These are phyloP conservation scores for Fusarium sp. DNA, from an alignment of 2,329 filamentous ascomycete genomes.

Conservation along the genomic window DNA sequence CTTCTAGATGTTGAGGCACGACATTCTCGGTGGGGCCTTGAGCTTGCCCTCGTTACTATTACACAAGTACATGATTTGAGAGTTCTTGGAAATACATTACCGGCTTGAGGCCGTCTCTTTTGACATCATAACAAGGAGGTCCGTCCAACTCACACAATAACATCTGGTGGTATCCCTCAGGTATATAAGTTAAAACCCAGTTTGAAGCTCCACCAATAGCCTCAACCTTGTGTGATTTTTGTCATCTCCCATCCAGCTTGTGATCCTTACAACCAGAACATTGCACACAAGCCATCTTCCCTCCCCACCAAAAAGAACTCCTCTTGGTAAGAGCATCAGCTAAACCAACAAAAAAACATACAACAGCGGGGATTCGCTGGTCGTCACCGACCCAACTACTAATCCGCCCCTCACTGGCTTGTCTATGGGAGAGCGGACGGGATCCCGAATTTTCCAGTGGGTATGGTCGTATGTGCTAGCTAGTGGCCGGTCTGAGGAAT, in stretches of 20 bases:
- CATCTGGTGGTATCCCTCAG: too few relatives aligned
- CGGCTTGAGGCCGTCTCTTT: background rate
- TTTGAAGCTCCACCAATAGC: background rate
- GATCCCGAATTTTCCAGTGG: background rate
- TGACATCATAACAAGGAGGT: background rate
- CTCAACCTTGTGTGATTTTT: background rate
- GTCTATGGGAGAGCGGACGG: background rate
- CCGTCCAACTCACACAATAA: too few relatives aligned
- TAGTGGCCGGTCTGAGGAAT: too few relatives aligned
- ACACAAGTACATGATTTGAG: background rate
- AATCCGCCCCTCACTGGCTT: background rate
- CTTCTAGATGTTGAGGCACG: background rate
- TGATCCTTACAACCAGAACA: background rate
- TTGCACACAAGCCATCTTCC: background rate
- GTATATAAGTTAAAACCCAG: background rate
- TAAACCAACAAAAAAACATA: background rate
- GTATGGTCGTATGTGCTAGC: background rate
- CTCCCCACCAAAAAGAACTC: background rate
- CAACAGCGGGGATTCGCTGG: background rate
- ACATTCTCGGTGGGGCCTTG: background rate
- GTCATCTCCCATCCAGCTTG: background rate
- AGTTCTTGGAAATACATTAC: background rate
- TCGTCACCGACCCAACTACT: background rate
- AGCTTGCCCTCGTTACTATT: background rate
- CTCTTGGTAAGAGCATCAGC: rapidly evolving